These are phyloP conservation scores for Tulasnella sp. DNA, from an alignment of 768 basidiomycete species.

Conservation along the genomic window DNA sequence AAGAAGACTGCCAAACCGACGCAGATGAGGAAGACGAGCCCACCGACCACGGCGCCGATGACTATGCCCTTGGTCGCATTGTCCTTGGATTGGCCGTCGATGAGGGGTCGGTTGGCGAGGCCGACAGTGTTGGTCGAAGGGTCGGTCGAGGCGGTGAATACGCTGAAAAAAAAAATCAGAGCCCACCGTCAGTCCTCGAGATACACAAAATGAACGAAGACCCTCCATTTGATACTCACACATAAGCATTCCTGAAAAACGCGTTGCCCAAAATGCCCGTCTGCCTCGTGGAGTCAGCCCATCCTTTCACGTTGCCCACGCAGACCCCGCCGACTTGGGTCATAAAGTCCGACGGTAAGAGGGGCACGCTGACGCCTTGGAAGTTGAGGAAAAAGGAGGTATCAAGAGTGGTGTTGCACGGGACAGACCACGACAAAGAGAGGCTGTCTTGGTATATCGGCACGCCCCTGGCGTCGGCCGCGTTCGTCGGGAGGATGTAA, in stretches of 20 bases:
- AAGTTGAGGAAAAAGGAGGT: constrained; percentile 2
- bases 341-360: not conserved
- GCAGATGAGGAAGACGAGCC: constrained; percentile 22
- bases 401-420: not conserved
- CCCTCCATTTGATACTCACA: not conserved
- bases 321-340: not conserved
- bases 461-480: not conserved
- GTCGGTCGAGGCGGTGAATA: constrained; percentile 13
- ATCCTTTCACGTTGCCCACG: constrained; percentile 21
- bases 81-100: not conserved
- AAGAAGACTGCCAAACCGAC: not conserved
- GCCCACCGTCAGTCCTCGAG: not conserved
- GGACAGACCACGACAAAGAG: not conserved
- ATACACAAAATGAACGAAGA: not conserved
- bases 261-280: constrained; percentile 14
- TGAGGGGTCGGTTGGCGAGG: constrained; percentile 13
- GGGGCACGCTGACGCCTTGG: constrained; percentile 6
- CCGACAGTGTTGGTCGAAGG: constrained; percentile 8
- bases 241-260: constrained; percentile 17
- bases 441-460: not conserved
- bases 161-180: not conserved
- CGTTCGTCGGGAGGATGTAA: not conserved
- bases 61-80: not conserved
- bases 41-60: constrained; percentile 26
- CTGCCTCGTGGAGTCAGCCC: not conserved